Base-by-base conservation (phyloP, 1,284 basidiomycete species). In the Coniophora puteana region DNA sequence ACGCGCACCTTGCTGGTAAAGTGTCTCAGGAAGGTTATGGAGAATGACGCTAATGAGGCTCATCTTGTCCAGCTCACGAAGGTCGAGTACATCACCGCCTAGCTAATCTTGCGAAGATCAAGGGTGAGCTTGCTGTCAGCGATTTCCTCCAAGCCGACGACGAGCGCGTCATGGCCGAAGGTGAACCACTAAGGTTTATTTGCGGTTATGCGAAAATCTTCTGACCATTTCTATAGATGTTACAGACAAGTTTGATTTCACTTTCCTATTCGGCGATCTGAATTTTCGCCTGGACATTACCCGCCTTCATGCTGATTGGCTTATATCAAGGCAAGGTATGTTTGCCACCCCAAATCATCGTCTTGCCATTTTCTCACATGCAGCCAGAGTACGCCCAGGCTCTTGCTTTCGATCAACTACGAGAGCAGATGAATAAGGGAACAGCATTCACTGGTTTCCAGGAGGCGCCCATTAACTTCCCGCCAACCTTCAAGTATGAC, bases 401-500 rank as follows among this genome's bases (percentile, higher is more conserved):
- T 2, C 71, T 88, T 14, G 77, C 78, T 8, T 93, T 93, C 56
- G 89, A 93, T 55, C 89, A 93, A 54, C 68, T 93, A 5, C 76
- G 73, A 17, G 76, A 74, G 32, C 64, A 88, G n/a, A 84, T 93
- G 78, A 66, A 71, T 29, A 64, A 65, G 5, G 74, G 76, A 1
- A 60, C 68, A n/a, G 70, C 72, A 1, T 83, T 87, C 49, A 67
- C 68, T 25, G 87, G 86, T 7, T 92, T 92, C 54, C 54, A 65
- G 8, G 89, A 90, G 60, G 86, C 71, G 0, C 63, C 67, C 0
- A 89, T 90, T 40, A 55, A 76, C 46, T 90, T 91, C 48, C 80
- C 86, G 5, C 88, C 88, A 0, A 91, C 89, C 0, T 91, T 90
- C 72, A 91, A 91, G 55, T 91, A 89, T 51, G 82, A 91, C 47